Percentiles rank a stretch among this genome's conserved stretches.
Conservation (phyloP, 371 early-diverging fungal genomes). For the Mortierella sp. region DNA sequence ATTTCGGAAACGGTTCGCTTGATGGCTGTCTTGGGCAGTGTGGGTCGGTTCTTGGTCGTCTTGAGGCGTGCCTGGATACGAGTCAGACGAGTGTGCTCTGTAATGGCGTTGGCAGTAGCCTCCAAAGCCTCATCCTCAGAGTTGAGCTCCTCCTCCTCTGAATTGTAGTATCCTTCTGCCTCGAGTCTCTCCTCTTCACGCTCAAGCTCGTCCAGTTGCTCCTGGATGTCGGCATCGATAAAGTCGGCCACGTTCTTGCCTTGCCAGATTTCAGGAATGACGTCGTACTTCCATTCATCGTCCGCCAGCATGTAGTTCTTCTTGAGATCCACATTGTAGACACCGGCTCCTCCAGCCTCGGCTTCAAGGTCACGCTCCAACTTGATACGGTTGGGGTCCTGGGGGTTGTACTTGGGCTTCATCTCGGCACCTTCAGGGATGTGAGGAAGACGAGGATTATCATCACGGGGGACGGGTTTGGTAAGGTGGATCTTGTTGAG, state of each 20-base stretch:
- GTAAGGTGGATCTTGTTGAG: slow-evolving; percentile 96
- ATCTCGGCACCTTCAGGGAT: slow-evolving; percentile 84
- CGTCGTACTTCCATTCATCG: slow-evolving; percentile 98
- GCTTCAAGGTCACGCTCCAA: slow-evolving; percentile 93
- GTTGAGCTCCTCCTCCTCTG: slow-evolving; percentile 77
- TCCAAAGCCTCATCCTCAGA: slow-evolving; percentile 82
- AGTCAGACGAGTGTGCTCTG: slow-evolving; percentile 87
- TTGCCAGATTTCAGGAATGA: slow-evolving; percentile 99
- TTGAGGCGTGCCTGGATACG: slow-evolving; percentile 71
- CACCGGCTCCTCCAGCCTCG: slow-evolving; percentile 96
- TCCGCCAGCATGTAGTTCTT: slow-evolving; percentile 86
- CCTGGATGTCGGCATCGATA: slow-evolving; percentile 97
- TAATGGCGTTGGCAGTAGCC: slow-evolving; percentile 83
- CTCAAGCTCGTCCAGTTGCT: slow-evolving; percentile 95
- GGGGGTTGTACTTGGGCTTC: slow-evolving; percentile 79
- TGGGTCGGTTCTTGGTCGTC: slow-evolving; percentile 52
- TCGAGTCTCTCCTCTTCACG: slow-evolving; percentile 95
- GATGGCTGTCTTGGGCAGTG: slow-evolving; percentile 63
- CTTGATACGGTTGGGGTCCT: slow-evolving; percentile 85
- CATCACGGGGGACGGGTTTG: slow-evolving; percentile 88
- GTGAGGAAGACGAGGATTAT: slow-evolving; percentile 82
- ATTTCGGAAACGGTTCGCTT: slow-evolving; percentile 70
- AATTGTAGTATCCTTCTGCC: slow-evolving; percentile 94
- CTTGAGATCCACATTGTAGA: slow-evolving; percentile 93
- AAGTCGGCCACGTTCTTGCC: slow-evolving; percentile 99